phyloP scores from a whole-genome alignment of 768 basidiomycete species.

The Sutorius australiensis region DNA sequence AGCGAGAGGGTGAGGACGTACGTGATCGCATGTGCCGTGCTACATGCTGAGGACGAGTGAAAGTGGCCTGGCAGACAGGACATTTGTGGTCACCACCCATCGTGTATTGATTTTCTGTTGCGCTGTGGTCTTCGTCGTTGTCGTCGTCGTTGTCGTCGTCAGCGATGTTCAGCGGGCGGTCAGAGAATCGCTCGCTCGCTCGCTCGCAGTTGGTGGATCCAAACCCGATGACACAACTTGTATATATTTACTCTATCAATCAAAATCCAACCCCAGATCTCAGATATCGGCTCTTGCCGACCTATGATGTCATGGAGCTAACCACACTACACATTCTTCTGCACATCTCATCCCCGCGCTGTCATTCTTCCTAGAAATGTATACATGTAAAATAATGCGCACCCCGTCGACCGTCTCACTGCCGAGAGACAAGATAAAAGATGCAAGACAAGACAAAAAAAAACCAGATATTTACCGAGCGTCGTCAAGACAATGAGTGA shows the following conservation, averaged over 20 bases:
- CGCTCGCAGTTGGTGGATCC: slow-evolving; percentile 24
- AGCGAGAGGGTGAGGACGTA: slow-evolving; percentile 42
- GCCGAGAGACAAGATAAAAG: not conserved
- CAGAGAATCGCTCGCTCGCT: slow-evolving; percentile 14
- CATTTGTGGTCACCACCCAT: slow-evolving; percentile 88
- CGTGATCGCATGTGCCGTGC: slow-evolving; percentile 88
- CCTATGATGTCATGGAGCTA: slow-evolving; percentile 30
- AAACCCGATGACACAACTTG: slow-evolving; percentile 35
- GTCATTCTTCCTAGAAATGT: not conserved
- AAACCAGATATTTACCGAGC: not conserved
- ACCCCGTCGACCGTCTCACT: not conserved
- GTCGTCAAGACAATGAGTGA: slow-evolving; percentile 33
- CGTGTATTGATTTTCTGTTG: not conserved
- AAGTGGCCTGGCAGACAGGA: slow-evolving; percentile 82
- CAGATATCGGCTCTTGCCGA: slow-evolving; percentile 29
- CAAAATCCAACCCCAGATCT: slow-evolving; percentile 31
- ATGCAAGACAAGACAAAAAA: not conserved
- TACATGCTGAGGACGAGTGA: slow-evolving; percentile 87
- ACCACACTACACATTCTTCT: not conserved
- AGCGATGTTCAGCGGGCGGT: slow-evolving; percentile 9
- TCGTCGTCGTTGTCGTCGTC: slow-evolving; percentile 11
- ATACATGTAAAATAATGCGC: not conserved
- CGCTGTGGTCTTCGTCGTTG: not conserved
- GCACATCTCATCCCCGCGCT: not conserved
- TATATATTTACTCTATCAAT: slow-evolving; percentile 35